phyloP scores from a whole-genome alignment of 2,329 filamentous ascomycete genomes.

The Fusarium nodosum region DNA sequence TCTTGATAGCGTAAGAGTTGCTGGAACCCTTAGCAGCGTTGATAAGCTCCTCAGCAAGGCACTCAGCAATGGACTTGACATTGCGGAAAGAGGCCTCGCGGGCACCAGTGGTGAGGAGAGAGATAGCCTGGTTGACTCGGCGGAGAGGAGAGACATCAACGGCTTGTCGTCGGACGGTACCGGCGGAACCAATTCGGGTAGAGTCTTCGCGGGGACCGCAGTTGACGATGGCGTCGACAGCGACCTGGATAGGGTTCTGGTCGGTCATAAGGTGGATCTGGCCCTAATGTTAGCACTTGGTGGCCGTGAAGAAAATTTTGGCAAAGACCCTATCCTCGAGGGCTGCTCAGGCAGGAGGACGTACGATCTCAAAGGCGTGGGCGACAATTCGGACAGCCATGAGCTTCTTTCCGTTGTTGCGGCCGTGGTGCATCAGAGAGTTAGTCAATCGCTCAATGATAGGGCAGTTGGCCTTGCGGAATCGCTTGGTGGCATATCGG shows the following conservation, averaged over 20 bases:
- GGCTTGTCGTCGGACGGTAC: constrained; percentile 99
- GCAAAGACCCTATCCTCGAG: constrained; percentile 7
- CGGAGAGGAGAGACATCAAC: constrained; percentile 99
- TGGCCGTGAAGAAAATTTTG: constrained; percentile 14
- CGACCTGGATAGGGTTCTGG: constrained; percentile 99
- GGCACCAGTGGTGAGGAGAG: constrained; percentile 98
- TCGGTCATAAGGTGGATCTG: constrained; percentile 99
- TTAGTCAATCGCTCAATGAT: constrained; percentile 99
- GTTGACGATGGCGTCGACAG: constrained; percentile 99
- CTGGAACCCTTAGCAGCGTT: constrained; percentile 99
- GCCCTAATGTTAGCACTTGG: constrained; percentile 50
- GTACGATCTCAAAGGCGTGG: constrained; percentile 99
- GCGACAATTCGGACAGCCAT: constrained; percentile 99
- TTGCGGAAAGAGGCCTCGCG: constrained; percentile 99
- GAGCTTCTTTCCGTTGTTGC: constrained; percentile 99
- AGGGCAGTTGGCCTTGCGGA: constrained; percentile 99
- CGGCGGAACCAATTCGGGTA: constrained; percentile 98
- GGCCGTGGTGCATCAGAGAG: constrained; percentile 99
- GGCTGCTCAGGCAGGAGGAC: constrained; percentile 61
- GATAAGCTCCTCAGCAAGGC: constrained; percentile 99
- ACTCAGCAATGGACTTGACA: constrained; percentile 99
- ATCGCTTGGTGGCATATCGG: constrained; percentile 98
- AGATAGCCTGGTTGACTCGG: constrained; percentile 99
- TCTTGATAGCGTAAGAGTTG: constrained; percentile 99
- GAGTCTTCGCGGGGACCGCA: constrained; percentile 99